phyloP scores from a whole-genome alignment of 2,329 filamentous ascomycete species.

The Hypoxylon sp. region DNA sequence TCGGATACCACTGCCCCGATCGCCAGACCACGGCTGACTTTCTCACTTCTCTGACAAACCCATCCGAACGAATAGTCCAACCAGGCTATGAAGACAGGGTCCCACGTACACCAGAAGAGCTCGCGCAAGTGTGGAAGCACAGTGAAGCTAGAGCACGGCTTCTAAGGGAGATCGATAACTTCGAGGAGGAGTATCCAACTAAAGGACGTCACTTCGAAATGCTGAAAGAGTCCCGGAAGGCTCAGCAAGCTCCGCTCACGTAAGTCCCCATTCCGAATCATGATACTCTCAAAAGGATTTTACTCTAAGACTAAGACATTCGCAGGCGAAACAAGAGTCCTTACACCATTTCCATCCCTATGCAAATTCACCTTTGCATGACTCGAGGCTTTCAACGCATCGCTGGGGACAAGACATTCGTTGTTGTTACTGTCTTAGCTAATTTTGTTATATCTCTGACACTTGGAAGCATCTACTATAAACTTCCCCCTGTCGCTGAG shows the following conservation, averaged over 20 bases:
- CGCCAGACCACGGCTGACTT: constrained; percentile 80
- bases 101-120: constrained; percentile 73
- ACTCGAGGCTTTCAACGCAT: constrained; percentile 76
- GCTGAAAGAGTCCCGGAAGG: constrained; percentile 34
- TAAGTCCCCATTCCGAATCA: constrained; percentile 8
- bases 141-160: constrained; percentile 52
- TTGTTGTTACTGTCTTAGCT: constrained; percentile 74
- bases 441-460: constrained; percentile 61
- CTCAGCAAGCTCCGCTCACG: constrained; percentile 38
- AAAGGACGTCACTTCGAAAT: constrained; percentile 28
- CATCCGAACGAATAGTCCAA: constrained; percentile 68
- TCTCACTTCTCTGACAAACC: constrained; percentile 76
- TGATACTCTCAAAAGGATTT: constrained; percentile 59
- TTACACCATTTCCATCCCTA: constrained; percentile 74
- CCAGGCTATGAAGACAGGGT: constrained; percentile 68
- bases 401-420: constrained; percentile 74
- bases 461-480: constrained; percentile 76
- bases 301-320: constrained; percentile 62
- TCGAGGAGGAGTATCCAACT: constrained; percentile 27
- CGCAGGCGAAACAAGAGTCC: constrained; percentile 69
- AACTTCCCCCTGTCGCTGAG: constrained; percentile 64
- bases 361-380: constrained; percentile 71
- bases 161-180: constrained; percentile 22
- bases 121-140: constrained; percentile 70
- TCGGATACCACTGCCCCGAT: constrained; percentile 75